Evolutionary conservation across 108 stramenopile genomes (phyloP).

Genomic region (Seminavis robusta): DNA sequence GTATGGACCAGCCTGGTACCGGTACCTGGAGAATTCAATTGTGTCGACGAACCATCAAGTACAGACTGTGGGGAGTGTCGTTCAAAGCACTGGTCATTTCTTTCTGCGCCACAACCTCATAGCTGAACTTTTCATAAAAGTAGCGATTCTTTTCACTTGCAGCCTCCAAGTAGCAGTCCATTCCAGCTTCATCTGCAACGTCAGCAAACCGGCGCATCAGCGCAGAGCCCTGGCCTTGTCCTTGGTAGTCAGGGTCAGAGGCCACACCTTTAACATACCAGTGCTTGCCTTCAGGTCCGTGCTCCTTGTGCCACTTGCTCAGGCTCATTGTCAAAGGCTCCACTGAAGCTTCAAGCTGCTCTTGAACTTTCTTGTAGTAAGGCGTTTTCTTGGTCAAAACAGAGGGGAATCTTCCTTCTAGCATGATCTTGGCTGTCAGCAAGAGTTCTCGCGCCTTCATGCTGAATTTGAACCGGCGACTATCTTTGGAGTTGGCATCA

Average conservation of each 20-base stretch:
- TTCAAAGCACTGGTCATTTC: too few relatives aligned
- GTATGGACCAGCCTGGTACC: too few relatives aligned
- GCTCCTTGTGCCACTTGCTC: not conserved
- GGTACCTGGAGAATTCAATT: too few relatives aligned
- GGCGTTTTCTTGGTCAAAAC: not conserved
- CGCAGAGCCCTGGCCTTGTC: constrained; percentile 7
- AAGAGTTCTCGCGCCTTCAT: not conserved
- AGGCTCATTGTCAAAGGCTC: not conserved
- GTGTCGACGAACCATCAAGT: too few relatives aligned
- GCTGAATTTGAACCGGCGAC: not conserved
- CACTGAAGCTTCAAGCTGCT: not conserved
- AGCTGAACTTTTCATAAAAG: constrained; percentile 8
- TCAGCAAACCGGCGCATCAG: constrained; percentile 1
- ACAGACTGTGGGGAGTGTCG: too few relatives aligned
- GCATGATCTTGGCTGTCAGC: not conserved
- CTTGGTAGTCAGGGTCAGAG: constrained; percentile 9
- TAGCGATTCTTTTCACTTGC: not conserved
- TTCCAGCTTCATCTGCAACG: constrained; percentile 3
- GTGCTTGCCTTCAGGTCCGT: constrained; percentile 3
- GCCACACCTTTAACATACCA: constrained; percentile 10
- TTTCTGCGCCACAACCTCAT: not conserved
- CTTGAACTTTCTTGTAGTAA: too few relatives aligned
- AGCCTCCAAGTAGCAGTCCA: constrained; percentile 6
- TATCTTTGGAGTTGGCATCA: not conserved
- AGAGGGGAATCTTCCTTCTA: not conserved